A percentile compares a stretch with the other conserved stretches of the same genome.
Evolutionary conservation across 1,139 yeast species (phyloP).

Genomic region (Pichia sp.): DNA sequence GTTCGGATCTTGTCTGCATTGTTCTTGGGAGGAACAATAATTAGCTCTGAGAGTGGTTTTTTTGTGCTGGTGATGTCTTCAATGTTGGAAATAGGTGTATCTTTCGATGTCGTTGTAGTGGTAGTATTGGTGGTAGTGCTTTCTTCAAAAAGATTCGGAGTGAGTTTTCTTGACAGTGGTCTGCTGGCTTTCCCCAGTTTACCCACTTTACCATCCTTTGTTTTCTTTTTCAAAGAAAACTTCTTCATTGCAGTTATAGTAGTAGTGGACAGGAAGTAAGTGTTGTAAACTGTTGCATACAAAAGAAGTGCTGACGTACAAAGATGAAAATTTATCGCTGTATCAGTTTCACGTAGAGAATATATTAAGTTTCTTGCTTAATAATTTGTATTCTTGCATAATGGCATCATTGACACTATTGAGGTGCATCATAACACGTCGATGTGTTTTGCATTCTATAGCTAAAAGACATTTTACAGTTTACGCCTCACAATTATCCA

Average conservation of each 20-base stretch:
- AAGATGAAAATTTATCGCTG: background rate
- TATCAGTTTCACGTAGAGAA: background rate
- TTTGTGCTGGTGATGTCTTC: background rate
- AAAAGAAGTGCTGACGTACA: background rate
- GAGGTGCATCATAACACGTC: background rate
- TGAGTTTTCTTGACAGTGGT: background rate
- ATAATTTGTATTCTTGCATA: background rate
- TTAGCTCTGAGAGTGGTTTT: background rate
- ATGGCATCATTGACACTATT: background rate
- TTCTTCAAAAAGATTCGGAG: background rate
- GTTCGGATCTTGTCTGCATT: background rate
- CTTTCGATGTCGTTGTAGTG: background rate
- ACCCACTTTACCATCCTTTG: background rate
- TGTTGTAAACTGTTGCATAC: background rate
- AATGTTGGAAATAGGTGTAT: background rate
- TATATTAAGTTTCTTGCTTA: no score
- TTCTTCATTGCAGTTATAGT: conserved; percentile 21
- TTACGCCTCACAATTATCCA: background rate
- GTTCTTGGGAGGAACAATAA: background rate
- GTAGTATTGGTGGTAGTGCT: background rate
- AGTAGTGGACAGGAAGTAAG: background rate
- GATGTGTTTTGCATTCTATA: background rate
- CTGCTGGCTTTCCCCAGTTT: background rate
- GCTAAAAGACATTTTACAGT: background rate
- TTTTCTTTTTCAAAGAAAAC: conserved; percentile 26